These are phyloP conservation scores for Aspergillus felis DNA, from an alignment of 2,329 filamentous ascomycete genomes.

Conservation along the genomic window DNA sequence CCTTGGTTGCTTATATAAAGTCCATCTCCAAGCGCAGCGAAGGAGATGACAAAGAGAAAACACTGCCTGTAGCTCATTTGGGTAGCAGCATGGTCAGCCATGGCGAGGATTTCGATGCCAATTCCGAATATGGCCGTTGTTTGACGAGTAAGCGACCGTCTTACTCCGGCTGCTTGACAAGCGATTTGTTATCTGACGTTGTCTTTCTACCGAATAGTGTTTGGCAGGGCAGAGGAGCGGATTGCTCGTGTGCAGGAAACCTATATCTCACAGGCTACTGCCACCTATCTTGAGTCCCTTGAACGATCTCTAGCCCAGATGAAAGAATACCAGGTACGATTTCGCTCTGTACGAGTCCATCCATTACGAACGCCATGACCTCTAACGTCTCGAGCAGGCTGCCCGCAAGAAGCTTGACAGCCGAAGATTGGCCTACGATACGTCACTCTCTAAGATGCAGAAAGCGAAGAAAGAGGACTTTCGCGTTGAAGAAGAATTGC, in stretches of 20 bases:
- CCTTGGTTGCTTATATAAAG: conserved; percentile 82
- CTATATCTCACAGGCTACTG: conserved; percentile 72
- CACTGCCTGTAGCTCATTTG: conserved; percentile 71
- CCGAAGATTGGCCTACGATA: conserved; percentile 84
- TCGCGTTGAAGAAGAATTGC: conserved; percentile 85
- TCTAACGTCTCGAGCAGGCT: conserved; percentile 44
- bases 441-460: conserved; percentile 82
- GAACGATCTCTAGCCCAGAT: conserved; percentile 88
- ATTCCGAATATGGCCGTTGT: conserved; percentile 88
- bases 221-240: conserved; percentile 84
- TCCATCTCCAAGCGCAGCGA: conserved; percentile 81
- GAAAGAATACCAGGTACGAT: conserved; percentile 89
- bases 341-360: neutral
- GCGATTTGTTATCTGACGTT: neutral
- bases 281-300: conserved; percentile 84
- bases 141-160: conserved; percentile 58
- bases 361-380: neutral
- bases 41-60: conserved; percentile 83
- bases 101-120: conserved; percentile 85
- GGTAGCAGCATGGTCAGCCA: conserved; percentile 83
- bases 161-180: neutral
- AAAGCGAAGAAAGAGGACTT: conserved; percentile 94
- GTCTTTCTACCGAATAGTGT: conserved; percentile 44
- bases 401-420: conserved; percentile 92
- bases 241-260: conserved; percentile 80